Conservation (phyloP, 73 alveolate species). For the Stentor roeselii region DNA sequence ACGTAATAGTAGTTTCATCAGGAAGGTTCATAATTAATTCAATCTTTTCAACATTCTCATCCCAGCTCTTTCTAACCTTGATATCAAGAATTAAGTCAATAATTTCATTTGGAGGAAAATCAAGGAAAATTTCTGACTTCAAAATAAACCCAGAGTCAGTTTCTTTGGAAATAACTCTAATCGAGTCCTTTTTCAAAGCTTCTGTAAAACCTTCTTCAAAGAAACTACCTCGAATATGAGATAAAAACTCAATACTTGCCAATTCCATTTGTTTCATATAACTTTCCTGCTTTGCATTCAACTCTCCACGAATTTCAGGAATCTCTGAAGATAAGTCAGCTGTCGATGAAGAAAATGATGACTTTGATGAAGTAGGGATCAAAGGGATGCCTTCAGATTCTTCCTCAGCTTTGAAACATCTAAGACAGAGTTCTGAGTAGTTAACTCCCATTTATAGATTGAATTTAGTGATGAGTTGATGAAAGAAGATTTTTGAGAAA, state of each 20-base stretch:
- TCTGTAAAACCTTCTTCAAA: slow-evolving; percentile 13
- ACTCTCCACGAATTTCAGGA: not conserved
- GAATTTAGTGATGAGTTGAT: too few species aligned
- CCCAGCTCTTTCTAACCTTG: not conserved
- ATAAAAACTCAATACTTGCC: not conserved
- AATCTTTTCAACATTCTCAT: not conserved
- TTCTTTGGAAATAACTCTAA: not conserved
- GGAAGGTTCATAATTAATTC: not conserved
- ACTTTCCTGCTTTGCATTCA: not conserved
- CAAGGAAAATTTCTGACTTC: not conserved
- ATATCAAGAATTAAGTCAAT: not conserved
- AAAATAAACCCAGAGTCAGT: not conserved
- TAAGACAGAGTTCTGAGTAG: not conserved
- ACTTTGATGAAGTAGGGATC: not conserved
- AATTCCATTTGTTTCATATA: not conserved
- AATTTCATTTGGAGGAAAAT: not conserved
- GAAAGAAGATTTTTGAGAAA: too few species aligned
- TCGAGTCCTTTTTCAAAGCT: not conserved
- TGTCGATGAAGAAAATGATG: not conserved
- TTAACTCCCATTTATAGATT: slow-evolving; percentile 8
- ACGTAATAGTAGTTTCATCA: not conserved
- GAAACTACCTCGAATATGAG: not conserved
- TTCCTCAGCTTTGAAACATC: slow-evolving; percentile 13
- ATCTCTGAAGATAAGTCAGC: not conserved
- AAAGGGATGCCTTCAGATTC: not conserved